These are phyloP conservation scores for Macrocybe gigantea DNA, from an alignment of 768 basidiomycete species.

Conservation along the genomic window DNA sequence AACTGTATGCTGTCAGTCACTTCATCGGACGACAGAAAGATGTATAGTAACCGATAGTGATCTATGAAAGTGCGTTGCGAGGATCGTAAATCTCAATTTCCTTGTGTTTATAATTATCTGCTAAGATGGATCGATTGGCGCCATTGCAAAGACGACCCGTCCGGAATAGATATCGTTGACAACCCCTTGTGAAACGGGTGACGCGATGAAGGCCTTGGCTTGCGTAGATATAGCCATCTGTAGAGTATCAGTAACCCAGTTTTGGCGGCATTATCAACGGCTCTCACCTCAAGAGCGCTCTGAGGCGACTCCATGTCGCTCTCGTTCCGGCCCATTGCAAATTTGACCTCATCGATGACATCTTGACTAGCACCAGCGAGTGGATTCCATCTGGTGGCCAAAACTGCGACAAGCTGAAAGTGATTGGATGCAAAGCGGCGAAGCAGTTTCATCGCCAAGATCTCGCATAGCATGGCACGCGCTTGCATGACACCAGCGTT, in stretches of 20 bases:
- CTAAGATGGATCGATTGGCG: slow-evolving; percentile 70
- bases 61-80: slow-evolving; percentile 64
- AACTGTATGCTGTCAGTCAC: slow-evolving; percentile 27
- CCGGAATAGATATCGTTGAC: slow-evolving; percentile 85
- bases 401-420: slow-evolving; percentile 70
- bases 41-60: slow-evolving; percentile 59
- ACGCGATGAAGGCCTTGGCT: slow-evolving; percentile 79
- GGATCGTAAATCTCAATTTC: slow-evolving; percentile 71
- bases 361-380: slow-evolving; percentile 68
- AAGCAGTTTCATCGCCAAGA: slow-evolving; percentile 84
- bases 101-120: slow-evolving; percentile 84
- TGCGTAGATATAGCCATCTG: slow-evolving; percentile 87
- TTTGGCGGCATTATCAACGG: too few species aligned
- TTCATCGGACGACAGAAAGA: neutral
- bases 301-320: slow-evolving; percentile 63
- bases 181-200: slow-evolving; percentile 80
- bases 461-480: slow-evolving; percentile 76
- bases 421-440: slow-evolving; percentile 67
- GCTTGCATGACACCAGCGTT: slow-evolving; percentile 66
- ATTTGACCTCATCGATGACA: slow-evolving; percentile 63
- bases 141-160: slow-evolving; percentile 60
- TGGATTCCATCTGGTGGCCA: slow-evolving; percentile 83
- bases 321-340: slow-evolving; percentile 49
- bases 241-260: neutral
- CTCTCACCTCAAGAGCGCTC: slow-evolving; percentile 78